phyloP scores from a whole-genome alignment of 768 basidiomycete genomes.

The Dioszegia hungarica region DNA sequence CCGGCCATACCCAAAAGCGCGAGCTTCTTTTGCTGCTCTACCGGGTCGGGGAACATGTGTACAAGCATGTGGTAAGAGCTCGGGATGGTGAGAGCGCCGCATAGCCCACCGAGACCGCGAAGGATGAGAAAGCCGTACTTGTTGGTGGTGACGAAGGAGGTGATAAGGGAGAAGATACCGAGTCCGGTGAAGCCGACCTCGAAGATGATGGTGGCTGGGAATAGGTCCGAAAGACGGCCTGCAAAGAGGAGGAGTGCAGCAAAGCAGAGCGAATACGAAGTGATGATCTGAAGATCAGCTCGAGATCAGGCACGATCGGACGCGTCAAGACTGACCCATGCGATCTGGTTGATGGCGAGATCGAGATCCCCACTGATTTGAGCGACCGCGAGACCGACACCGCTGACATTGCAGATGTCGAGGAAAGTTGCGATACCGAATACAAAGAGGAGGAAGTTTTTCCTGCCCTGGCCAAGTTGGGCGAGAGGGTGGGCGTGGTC shows the following conservation, averaged over 20 bases:
- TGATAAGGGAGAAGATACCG: slow-evolving; percentile 53
- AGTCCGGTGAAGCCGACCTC: slow-evolving; percentile 51
- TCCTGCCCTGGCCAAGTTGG: slow-evolving; percentile 2
- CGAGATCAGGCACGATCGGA: not conserved
- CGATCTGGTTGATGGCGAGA: slow-evolving; percentile 27
- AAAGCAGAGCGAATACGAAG: slow-evolving; percentile 33
- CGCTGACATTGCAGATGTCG: slow-evolving; percentile 34
- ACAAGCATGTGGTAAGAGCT: slow-evolving; percentile 52
- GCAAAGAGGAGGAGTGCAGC: slow-evolving; percentile 42
- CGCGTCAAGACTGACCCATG: slow-evolving; percentile 29
- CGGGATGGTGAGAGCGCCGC: slow-evolving; percentile 17
- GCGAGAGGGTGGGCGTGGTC: slow-evolving; percentile 18
- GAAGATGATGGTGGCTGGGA: slow-evolving; percentile 51
- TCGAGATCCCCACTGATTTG: slow-evolving; percentile 28
- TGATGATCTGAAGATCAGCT: slow-evolving; percentile 25
- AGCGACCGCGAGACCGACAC: slow-evolving; percentile 39
- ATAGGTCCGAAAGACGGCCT: slow-evolving; percentile 42
- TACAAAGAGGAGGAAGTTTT: slow-evolving; percentile 13
- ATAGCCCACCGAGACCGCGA: slow-evolving; percentile 54
- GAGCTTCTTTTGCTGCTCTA: slow-evolving; percentile 55
- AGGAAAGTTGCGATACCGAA: slow-evolving; percentile 16
- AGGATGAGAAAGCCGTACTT: slow-evolving; percentile 56
- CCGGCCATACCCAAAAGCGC: slow-evolving; percentile 54
- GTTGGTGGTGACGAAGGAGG: slow-evolving; percentile 53
- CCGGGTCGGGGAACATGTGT: slow-evolving; percentile 54